Base-by-base conservation (phyloP, 2,329 filamentous ascomycete species). In the Blumeria hordei region DNA sequence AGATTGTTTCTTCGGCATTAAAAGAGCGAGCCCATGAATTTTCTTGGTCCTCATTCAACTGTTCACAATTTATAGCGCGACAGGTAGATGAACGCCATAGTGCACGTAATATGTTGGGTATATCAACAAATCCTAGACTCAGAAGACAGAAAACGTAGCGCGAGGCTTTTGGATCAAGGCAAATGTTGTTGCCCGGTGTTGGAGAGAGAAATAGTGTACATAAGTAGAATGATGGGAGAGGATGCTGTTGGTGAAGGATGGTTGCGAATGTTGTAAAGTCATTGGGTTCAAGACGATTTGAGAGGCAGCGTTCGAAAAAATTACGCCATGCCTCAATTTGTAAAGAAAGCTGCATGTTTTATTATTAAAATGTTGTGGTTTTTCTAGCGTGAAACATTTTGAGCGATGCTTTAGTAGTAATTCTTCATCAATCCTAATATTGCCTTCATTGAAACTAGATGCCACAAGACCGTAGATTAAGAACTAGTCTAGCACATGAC, bases 151-250 rank as follows among this genome's bases (percentile, higher is more conserved):
- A 71, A 9, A 82, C 64, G 62, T 81, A 83, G n/a, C 69, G 71
- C 0, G 74, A 71, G 8, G 80, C 70, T 58, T 77, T 73, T 8
- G 76, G 75, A 59, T 83, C 78, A 61, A 79, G 72, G 56, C 67
- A 72, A 34, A 59, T 55, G 62, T 74, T 68, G 58, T 63, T 59
- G 59, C 66, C 62, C 18, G 69, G 66, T 45, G 71, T 70, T 2
- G 79, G 78, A 28, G 72, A 72, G 43, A 83, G 68, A 60, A 79
- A 74, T 54, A 82, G 64, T 59, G 80, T 72, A 67, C 77, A 75
- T 58, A 81, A 67, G 56, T 70, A 64, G 10, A 67, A 59, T 7
- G 76, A 68, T 3, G 73, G 69, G 9, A 82, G 66, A 1, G 74
- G 75, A 58, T 76, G 67, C 59, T 74, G 71, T 3, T 69, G 66